Base-by-base conservation (phyloP, 441 rosid genomes). In the Syzygium malaccense region DNA sequence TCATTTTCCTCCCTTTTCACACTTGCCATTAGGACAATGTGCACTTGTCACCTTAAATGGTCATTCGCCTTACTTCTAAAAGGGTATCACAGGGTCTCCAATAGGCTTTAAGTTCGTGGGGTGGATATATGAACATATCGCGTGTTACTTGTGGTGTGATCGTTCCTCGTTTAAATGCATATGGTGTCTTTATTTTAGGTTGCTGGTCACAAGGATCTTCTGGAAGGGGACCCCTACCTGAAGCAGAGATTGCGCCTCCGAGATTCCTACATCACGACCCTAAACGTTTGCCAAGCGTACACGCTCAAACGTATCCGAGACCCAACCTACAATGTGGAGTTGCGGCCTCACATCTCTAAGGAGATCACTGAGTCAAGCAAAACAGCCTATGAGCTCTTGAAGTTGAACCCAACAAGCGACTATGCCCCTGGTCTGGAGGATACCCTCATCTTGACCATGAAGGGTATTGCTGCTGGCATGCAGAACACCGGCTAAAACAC, bases 371-470 rank as follows among this genome's bases (percentile, higher is more conserved):
- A 95, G 78, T 92, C 97, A 0, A 94, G 93, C 96, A 96, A 95
- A 66, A 93, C 95, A 4, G 97, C 93, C 0, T 91, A 93, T 84
- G 98, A 96, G 89, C 97, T 96, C 37, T 92, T 96, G 88, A 95
- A 94, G 88, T 92, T 97, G 90, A 97, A 96, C 92, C 94, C 96
- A 3, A 93, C 94, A 5, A 96, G 99, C 1, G 99, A 97, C 26
- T 95, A 97, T 45, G 97, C 95, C 4, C 99, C 98, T 28, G 97
- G 99, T 53, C 91, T 97, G 89, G 99, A 96, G 92, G 99, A 98
- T 91, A 96, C 99, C 89, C 96, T 98, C 84, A 96, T 98, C 91
- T 93, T 98, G 91, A 98, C 99, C 86, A 96, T 98, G 98, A 98
- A 98, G 92, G 99, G 99, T 87, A 92, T 97, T 89, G 99, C 99